Percentiles rank a stretch among this genome's conserved stretches.
phyloP scores from a whole-genome alignment of 1,139 yeast species.

The Candida glucosophila region DNA sequence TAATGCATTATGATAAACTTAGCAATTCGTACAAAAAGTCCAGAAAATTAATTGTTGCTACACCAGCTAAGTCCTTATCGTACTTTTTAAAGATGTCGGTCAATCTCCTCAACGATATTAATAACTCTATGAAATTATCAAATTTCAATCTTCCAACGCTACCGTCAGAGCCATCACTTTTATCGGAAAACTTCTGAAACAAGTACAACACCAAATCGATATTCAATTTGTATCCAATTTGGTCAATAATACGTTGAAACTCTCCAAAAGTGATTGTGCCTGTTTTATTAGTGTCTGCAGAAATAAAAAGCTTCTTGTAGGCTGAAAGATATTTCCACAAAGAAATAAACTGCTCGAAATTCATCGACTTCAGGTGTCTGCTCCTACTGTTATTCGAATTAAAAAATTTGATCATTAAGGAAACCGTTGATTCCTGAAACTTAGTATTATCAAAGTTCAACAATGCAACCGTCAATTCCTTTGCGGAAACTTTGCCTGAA shows the following conservation, averaged over 20 bases:
- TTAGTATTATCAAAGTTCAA: slow-evolving; percentile 58
- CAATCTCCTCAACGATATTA: slow-evolving; percentile 67
- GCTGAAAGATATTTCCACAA: slow-evolving; percentile 69
- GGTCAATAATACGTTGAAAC: slow-evolving; percentile 56
- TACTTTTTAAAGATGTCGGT: slow-evolving; percentile 75
- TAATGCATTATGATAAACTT: slow-evolving; percentile 16
- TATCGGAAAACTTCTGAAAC: slow-evolving; percentile 49
- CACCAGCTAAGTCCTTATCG: slow-evolving; percentile 69
- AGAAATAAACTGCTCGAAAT: slow-evolving; percentile 62
- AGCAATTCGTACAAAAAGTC: slow-evolving; percentile 65
- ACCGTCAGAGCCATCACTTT: slow-evolving; percentile 20
- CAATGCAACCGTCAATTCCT: slow-evolving; percentile 54
- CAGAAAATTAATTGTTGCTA: slow-evolving; percentile 69
- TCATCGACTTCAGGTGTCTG: slow-evolving; percentile 32
- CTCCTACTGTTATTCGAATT: slow-evolving; percentile 35
- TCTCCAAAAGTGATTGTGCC: slow-evolving; percentile 63
- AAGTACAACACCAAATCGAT: slow-evolving; percentile 54
- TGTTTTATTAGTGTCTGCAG: slow-evolving; percentile 53
- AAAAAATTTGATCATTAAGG: slow-evolving; percentile 60
- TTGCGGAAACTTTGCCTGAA: slow-evolving; percentile 50
- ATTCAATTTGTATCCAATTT: slow-evolving; percentile 62
- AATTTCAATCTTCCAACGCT: slow-evolving; percentile 57
- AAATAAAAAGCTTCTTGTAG: slow-evolving; percentile 58
- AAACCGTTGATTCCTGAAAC: slow-evolving; percentile 55
- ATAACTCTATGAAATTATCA: slow-evolving; percentile 74